phyloP scores from a whole-genome alignment of 495 filamentous ascomycete genomes.

The Podospora anserina region DNA sequence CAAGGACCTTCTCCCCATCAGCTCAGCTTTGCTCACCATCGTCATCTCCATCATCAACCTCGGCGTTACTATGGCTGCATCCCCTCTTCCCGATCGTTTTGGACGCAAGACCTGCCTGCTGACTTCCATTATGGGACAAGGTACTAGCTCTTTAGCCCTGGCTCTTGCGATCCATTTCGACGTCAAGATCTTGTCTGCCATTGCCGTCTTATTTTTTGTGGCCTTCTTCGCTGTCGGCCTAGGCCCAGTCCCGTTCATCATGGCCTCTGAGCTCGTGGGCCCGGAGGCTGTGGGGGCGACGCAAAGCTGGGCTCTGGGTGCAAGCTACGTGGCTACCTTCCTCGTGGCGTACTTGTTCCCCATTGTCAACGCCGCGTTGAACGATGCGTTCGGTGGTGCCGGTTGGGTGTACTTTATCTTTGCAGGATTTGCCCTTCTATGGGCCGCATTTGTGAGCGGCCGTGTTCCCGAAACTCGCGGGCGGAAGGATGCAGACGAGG shows the following conservation, averaged over 20 bases:
- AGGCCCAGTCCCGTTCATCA: constrained; percentile 90
- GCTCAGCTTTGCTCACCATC: constrained; percentile 76
- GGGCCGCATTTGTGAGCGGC: constrained; percentile 62
- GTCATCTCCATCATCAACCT: constrained; percentile 84
- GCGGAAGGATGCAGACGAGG: constrained; percentile 76
- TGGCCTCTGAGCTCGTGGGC: constrained; percentile 83
- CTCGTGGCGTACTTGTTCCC: constrained; percentile 92
- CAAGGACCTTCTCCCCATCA: constrained; percentile 68
- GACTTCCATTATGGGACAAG: constrained; percentile 78
- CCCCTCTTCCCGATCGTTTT: constrained; percentile 79
- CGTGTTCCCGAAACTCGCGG: constrained; percentile 82
- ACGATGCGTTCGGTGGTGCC: constrained; percentile 55
- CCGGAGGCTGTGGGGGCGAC: constrained; percentile 85
- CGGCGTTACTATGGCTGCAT: constrained; percentile 71
- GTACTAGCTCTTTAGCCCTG: constrained; percentile 65
- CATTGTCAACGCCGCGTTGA: constrained; percentile 68
- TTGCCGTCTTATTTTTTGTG: constrained; percentile 81
- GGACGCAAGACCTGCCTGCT: constrained; percentile 82
- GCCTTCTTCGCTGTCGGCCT: constrained; percentile 86
- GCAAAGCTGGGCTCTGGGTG: constrained; percentile 77
- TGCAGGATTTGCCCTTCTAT: constrained; percentile 63
- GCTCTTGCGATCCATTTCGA: constrained; percentile 69
- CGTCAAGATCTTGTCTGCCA: constrained; percentile 68
- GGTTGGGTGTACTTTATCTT: constrained; percentile 90
- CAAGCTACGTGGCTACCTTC: constrained; percentile 90